A percentile compares a stretch with the other conserved stretches of the same genome.
phyloP scores from a whole-genome alignment of 1,139 yeast species.

The Arxiozyma telluris region DNA sequence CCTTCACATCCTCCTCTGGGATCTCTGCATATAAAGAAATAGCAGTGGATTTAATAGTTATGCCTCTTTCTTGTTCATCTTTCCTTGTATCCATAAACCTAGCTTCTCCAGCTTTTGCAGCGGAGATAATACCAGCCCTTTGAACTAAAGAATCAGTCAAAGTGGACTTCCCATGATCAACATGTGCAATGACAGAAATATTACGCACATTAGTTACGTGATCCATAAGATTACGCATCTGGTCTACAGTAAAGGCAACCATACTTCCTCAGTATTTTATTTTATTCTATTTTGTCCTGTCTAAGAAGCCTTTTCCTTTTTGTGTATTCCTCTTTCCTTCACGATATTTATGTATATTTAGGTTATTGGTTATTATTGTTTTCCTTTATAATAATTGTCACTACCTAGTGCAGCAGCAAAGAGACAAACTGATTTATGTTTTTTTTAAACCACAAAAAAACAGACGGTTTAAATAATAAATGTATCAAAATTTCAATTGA shows the following conservation, averaged over 20 bases:
- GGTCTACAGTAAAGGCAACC: conserved; percentile 46
- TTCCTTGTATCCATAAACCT: conserved; percentile 99
- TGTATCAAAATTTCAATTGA: too few species aligned
- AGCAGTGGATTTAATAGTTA: conserved; percentile 97
- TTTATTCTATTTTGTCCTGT: too few species aligned
- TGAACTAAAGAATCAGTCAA: conserved; percentile 98
- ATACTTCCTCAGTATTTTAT: conserved; percentile 13
- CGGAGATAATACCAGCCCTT: conserved; percentile 98
- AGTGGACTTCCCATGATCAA: conserved; percentile 99
- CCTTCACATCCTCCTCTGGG: conserved; percentile 86
- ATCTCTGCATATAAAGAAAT: conserved; percentile 90
- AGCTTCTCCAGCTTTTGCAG: conserved; percentile 99
- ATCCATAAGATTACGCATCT: conserved; percentile 99
- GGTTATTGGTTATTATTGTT: too few species aligned
- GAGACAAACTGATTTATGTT: background rate
- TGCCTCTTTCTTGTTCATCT: conserved; percentile 99
- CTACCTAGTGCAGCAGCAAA: background rate
- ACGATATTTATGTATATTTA: background rate
- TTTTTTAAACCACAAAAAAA: too few species aligned
- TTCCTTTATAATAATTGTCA: too few species aligned
- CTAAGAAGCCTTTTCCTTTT: background rate
- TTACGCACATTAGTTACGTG: conserved; percentile 98
- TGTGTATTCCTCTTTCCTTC: background rate
- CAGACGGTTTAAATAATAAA: background rate
- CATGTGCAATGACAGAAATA: conserved; percentile 99